Evolutionary conservation across 495 filamentous ascomycete species (phyloP).

Genomic region (Trichocladium uniseriatum): DNA sequence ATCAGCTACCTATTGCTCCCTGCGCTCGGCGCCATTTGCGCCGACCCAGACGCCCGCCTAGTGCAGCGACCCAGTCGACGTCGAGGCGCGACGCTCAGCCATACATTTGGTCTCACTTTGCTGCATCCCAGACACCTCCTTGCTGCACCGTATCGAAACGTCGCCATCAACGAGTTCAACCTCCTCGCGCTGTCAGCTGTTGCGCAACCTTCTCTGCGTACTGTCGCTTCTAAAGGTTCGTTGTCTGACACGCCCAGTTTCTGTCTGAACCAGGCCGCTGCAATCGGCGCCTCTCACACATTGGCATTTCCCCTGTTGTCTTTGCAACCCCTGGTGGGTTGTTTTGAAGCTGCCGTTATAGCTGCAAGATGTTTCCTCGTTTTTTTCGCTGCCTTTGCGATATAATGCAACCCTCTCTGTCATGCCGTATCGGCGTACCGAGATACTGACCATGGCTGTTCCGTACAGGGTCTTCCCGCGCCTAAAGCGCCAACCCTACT

Average conservation of each 20-base stretch:
- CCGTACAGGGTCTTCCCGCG: constrained; percentile 28
- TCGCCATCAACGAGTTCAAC: constrained; percentile 1
- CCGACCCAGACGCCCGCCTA: constrained; percentile 6
- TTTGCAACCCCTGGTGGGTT: not conserved
- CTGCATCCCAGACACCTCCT: constrained; percentile 19
- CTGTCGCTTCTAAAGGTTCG: constrained; percentile 13
- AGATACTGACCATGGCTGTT: constrained; percentile 33
- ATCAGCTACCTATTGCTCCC: not conserved
- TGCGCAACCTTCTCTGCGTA: constrained; percentile 4
- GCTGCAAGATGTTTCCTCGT: constrained; percentile 14
- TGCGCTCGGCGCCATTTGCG: not conserved
- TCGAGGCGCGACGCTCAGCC: constrained; percentile 8
- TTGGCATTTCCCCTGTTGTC: not conserved
- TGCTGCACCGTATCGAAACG: constrained; percentile 10
- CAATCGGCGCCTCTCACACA: not conserved
- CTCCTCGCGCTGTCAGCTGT: constrained; percentile 7
- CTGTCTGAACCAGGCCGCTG: constrained; percentile 5
- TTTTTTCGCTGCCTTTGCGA: constrained; percentile 19
- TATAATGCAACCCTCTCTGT: constrained; percentile 20
- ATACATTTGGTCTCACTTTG: constrained; percentile 20
- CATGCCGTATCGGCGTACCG: not conserved
- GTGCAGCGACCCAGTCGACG: not conserved
- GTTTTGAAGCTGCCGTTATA: not conserved
- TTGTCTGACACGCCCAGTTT: constrained; percentile 7
- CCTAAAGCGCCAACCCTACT: constrained; percentile 28